These are phyloP conservation scores for Mycosphaerella arachidis DNA, from an alignment of 2,329 filamentous ascomycete species.

Conservation along the genomic window DNA sequence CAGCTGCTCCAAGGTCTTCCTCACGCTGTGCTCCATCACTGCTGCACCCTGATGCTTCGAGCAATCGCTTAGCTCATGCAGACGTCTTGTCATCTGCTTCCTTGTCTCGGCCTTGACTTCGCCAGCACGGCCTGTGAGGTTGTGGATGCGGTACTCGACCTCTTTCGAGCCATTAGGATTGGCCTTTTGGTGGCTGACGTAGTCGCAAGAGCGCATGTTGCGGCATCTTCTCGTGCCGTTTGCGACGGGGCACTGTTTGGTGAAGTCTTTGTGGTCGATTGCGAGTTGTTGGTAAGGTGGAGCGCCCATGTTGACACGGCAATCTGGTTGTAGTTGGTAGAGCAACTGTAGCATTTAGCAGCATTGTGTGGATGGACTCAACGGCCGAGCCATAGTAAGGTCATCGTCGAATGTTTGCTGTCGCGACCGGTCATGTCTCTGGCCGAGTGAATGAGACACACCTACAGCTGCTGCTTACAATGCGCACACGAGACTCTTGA, in stretches of 20 bases:
- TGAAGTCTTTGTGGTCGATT: background rate
- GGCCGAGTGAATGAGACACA: background rate
- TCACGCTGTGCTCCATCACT: background rate
- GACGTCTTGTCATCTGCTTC: background rate
- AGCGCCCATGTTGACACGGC: background rate
- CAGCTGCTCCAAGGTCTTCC: background rate
- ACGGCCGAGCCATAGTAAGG: background rate
- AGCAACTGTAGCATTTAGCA: background rate
- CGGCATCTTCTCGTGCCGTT: background rate
- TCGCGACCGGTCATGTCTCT: background rate
- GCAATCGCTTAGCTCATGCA: background rate
- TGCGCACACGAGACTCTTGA: background rate
- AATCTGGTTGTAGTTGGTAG: background rate
- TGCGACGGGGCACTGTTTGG: background rate
- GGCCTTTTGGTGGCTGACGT: background rate
- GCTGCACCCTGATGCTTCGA: background rate
- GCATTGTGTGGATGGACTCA: background rate
- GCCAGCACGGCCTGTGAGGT: background rate
- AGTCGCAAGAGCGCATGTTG: background rate
- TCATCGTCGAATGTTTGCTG: background rate
- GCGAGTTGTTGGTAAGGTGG: background rate
- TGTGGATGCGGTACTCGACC: background rate
- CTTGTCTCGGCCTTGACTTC: background rate
- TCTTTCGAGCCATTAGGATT: background rate
- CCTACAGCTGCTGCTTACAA: background rate